Evolutionary conservation across 257 asterid genomes (phyloP).

Genomic region (Perilla frutescens): DNA sequence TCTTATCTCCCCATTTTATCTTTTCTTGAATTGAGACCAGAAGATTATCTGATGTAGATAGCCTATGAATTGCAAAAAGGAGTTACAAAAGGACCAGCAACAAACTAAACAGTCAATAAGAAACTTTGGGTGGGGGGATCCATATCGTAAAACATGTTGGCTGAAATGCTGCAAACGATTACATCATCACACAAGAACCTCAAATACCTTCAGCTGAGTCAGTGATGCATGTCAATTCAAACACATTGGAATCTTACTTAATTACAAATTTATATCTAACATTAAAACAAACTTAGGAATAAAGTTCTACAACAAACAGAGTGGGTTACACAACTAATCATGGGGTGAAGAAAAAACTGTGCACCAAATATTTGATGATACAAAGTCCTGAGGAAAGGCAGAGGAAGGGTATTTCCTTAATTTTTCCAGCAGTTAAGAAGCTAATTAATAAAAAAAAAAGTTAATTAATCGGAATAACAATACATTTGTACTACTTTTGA

Average conservation of each 20-base stretch:
- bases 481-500: background rate
- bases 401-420: background rate
- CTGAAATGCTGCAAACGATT: background rate
- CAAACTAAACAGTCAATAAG: constrained; percentile 8
- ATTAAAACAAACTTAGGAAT: background rate
- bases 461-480: constrained; percentile 6
- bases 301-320: background rate
- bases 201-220: background rate
- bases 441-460: too few relatives aligned
- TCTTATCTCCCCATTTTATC: constrained; percentile 95
- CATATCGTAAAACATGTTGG: background rate
- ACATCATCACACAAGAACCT: constrained; percentile 19
- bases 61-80: constrained; percentile 53
- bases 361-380: background rate
- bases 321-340: background rate
- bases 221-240: constrained; percentile 1
- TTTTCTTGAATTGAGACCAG: constrained; percentile 93
- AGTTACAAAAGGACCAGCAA: constrained; percentile 20
- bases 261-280: background rate
- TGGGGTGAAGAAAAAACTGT: background rate
- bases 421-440: constrained; percentile 18
- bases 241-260: background rate
- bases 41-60: constrained; percentile 83
- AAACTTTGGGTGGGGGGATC: background rate
- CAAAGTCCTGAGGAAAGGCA: background rate